Evolutionary conservation across 352 stramenopile species (phyloP), one percentile per base, ranked within the genome.

Genomic region (Globisporangium nunn): DNA sequence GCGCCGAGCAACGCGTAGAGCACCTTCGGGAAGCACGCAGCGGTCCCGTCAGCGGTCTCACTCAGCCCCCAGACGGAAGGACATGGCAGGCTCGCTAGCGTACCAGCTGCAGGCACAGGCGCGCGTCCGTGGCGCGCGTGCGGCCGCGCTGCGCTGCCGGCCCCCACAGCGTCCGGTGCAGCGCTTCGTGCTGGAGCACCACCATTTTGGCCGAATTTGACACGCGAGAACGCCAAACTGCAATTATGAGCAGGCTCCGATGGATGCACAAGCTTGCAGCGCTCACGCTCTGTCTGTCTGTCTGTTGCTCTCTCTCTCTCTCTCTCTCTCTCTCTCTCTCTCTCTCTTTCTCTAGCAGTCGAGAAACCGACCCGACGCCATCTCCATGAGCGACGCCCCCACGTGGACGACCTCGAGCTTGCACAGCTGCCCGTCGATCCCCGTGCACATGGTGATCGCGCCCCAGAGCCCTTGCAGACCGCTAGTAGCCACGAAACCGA

Each of bases 401-500:
- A 66, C 54, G 29, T 66, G 59, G 31, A 66, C 41, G 35, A 66
- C 59, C 50, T 66, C 59, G 41, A 66, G 43, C 48, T 66, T 66
- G 59, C 59, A 66, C 6, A 66, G 48, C 48, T 66, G 60, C 39
- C 74, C 72, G 50, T 88, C 80, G 8, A 92, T 64, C 12, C 67
- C 70, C 37, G 81, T 84, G 61, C 79, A 90, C 72, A 90, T 85
- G n/a, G 74, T 86, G 52, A 90, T 69, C 29, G 79, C 79, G 12
- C 79, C 79, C 65, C 77, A 74, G 10, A 92, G 63, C 1, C 61
- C 72, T 54, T 88, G 67, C 39, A 92, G 55, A 41, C 75, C 79
- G 40, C 78, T 78, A 55, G 12, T 11, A 37, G 10, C 3, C 4
- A 11, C 39, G 49, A 31, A 17, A 12, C 37, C 23, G 1, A 23